These are phyloP conservation scores for Cladophialophora immunda DNA, from an alignment of 2,329 filamentous ascomycete genomes.

Conservation along the genomic window DNA sequence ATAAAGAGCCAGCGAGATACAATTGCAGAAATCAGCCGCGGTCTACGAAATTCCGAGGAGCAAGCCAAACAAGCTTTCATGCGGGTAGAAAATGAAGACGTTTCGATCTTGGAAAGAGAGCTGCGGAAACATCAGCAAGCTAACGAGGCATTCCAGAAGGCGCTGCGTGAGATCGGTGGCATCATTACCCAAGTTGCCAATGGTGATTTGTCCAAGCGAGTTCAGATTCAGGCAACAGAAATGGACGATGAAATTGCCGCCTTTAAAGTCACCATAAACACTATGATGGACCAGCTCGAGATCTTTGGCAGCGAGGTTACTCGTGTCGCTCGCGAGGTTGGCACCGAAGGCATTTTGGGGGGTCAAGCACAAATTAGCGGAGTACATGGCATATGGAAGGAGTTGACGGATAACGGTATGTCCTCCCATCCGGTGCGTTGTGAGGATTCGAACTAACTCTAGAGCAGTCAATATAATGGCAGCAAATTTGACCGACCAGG, in stretches of 20 bases:
- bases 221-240: conserved; percentile 92
- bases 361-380: conserved; percentile 93
- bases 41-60: conserved; percentile 84
- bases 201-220: conserved; percentile 95
- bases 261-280: conserved; percentile 98
- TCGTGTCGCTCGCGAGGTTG: conserved; percentile 91
- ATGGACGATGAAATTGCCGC: conserved; percentile 98
- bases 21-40: conserved; percentile 83
- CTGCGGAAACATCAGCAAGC: conserved; percentile 97
- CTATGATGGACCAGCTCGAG: conserved; percentile 98
- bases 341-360: conserved; percentile 91
- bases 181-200: conserved; percentile 96
- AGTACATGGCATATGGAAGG: conserved; percentile 97
- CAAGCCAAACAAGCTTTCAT: conserved; percentile 83
- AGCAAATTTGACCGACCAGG: conserved; percentile 82
- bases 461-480: conserved; percentile 79
- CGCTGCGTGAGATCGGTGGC: conserved; percentile 92
- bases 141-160: conserved; percentile 98
- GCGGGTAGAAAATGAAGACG: conserved; percentile 84
- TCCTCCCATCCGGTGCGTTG: not conserved
- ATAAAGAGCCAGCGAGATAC: conserved; percentile 87
- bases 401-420: conserved; percentile 84
- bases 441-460: conserved; percentile 26
- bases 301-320: conserved; percentile 97
- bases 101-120: conserved; percentile 88